Evolutionary conservation across 495 filamentous ascomycete genomes (phyloP).

Genomic region (Lepidopterella palustris): DNA sequence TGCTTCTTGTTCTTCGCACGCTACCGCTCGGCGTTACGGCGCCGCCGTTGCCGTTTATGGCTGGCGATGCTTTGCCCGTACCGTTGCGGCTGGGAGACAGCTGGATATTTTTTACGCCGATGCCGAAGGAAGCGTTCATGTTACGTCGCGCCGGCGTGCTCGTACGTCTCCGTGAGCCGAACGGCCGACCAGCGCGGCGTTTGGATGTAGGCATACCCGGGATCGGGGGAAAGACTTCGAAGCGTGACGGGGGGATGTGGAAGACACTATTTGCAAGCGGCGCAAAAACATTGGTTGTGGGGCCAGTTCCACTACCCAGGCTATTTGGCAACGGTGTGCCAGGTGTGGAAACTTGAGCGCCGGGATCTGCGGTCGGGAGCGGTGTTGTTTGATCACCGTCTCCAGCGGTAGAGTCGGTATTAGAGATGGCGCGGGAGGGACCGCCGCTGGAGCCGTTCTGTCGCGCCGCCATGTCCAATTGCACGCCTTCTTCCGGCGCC

Average conservation of each 20-base stretch:
- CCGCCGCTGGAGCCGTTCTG: constrained; percentile 11
- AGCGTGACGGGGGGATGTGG: constrained; percentile 67
- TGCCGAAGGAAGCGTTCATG: constrained; percentile 11
- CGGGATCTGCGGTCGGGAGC: not conserved
- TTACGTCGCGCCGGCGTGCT: constrained; percentile 22
- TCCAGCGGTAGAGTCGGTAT: constrained; percentile 8
- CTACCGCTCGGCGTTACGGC: constrained; percentile 6
- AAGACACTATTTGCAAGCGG: constrained; percentile 28
- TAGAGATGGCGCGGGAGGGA: not conserved
- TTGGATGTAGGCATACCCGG: constrained; percentile 44
- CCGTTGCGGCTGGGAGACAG: constrained; percentile 13
- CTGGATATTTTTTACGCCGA: constrained; percentile 11
- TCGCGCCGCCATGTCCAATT: constrained; percentile 24
- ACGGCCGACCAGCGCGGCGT: constrained; percentile 46
- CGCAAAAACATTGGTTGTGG: not conserved
- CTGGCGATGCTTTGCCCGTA: constrained; percentile 19
- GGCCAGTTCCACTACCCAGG: not conserved
- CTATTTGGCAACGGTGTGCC: constrained; percentile 27
- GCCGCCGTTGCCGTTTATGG: constrained; percentile 7
- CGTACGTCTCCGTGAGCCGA: constrained; percentile 27
- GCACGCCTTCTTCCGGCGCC: constrained; percentile 37
- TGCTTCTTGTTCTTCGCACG: constrained; percentile 35
- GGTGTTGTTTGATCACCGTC: not conserved
- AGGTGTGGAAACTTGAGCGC: constrained; percentile 2
- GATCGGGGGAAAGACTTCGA: constrained; percentile 80